phyloP scores from a whole-genome alignment of 2,329 filamentous ascomycete species.

The Diaporthe helianthi region DNA sequence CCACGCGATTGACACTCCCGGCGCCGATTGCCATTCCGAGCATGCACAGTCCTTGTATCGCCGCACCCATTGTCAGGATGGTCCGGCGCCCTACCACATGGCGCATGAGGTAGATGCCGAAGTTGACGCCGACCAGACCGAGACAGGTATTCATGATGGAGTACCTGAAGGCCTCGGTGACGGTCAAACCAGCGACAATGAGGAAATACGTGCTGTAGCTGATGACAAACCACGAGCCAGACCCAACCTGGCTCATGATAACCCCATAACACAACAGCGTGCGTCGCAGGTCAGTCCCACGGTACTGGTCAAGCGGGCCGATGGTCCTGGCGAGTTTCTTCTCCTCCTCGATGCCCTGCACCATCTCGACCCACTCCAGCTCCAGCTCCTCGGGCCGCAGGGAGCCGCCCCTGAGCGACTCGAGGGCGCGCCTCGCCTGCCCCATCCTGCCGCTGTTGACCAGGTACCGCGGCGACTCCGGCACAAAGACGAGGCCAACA shows the following conservation, averaged over 20 bases:
- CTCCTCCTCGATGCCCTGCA: conserved; percentile 48
- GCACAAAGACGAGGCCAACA: conserved; percentile 53
- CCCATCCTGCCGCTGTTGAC: conserved; percentile 43
- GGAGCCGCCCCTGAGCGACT: conserved; percentile 42
- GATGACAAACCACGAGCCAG: conserved; percentile 58
- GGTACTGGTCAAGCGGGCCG: conserved; percentile 48
- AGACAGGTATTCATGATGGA: conserved; percentile 58
- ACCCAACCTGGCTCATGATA: conserved; percentile 52
- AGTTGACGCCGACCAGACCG: conserved; percentile 55
- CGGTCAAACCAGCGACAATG: conserved; percentile 48
- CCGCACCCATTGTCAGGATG: conserved; percentile 55
- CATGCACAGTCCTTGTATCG: conserved; percentile 52
- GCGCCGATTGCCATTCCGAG: conserved; percentile 51
- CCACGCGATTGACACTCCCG: conserved; percentile 32
- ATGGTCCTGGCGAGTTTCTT: conserved; percentile 43
- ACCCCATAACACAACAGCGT: conserved; percentile 58
- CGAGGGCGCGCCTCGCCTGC: conserved; percentile 42
- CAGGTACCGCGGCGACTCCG: conserved; percentile 54
- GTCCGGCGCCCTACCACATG: conserved; percentile 53
- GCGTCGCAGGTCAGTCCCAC: conserved; percentile 54
- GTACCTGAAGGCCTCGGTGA: conserved; percentile 55
- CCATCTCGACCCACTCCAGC: conserved; percentile 50
- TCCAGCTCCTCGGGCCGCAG: conserved; percentile 44
- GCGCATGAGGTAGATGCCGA: conserved; percentile 57
- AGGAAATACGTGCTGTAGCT: conserved; percentile 59